phyloP scores from a whole-genome alignment of 2,329 filamentous ascomycete genomes.

The Atkinsonella hypoxylon region DNA sequence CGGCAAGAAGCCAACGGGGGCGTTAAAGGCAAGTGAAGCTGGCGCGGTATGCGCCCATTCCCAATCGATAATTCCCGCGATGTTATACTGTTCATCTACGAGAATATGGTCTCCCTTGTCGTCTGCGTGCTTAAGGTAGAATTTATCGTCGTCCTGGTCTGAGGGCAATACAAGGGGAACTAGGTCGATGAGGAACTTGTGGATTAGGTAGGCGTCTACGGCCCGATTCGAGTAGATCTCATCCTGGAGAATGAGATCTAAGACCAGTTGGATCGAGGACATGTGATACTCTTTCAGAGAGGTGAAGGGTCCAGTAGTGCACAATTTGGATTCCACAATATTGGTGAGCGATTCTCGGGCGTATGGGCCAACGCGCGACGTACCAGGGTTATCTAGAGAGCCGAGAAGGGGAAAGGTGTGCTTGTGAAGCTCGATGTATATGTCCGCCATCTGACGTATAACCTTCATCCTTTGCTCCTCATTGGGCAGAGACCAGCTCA shows the following conservation, averaged over 20 bases:
- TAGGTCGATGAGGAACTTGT: constrained; percentile 29
- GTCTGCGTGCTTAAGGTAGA: constrained; percentile 28
- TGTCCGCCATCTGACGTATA: constrained; percentile 25
- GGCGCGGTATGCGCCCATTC: constrained; percentile 24
- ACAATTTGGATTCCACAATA: constrained; percentile 15
- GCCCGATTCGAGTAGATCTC: constrained; percentile 23
- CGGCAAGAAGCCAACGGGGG: constrained; percentile 25
- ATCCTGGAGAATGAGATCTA: constrained; percentile 23
- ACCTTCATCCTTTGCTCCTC: constrained; percentile 22
- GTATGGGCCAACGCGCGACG: constrained; percentile 21
- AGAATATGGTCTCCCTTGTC: constrained; percentile 39
- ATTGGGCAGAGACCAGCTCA: constrained; percentile 23
- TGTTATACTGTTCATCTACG: constrained; percentile 30
- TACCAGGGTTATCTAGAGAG: constrained; percentile 19
- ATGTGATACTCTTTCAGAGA: constrained; percentile 24
- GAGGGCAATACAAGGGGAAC: constrained; percentile 15
- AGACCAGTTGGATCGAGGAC: constrained; percentile 21
- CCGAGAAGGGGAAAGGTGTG: constrained; percentile 24
- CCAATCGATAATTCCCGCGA: constrained; percentile 37
- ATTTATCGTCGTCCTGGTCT: constrained; percentile 17
- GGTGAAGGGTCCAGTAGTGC: constrained; percentile 21
- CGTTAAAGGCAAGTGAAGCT: constrained; percentile 28
- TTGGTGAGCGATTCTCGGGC: constrained; percentile 26
- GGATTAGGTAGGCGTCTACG: constrained; percentile 27
- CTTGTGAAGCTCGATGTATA: constrained; percentile 25